Evolutionary conservation across 768 basidiomycete genomes (phyloP).

Genomic region (Lactifluus hygrophoroides): DNA sequence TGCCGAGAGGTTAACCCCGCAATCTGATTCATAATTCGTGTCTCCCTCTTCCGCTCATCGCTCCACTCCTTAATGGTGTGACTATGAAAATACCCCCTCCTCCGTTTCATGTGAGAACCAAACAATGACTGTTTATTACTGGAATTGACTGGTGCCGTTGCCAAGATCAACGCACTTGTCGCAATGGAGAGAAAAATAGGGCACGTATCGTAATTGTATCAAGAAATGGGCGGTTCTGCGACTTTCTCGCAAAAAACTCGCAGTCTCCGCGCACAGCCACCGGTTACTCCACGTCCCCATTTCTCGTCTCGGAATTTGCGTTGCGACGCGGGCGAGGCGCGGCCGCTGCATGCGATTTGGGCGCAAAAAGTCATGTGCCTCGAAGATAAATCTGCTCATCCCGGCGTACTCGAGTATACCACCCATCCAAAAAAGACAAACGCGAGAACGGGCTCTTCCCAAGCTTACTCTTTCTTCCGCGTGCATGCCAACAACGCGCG

Average conservation of each 20-base stretch:
- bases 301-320: not conserved
- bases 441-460: not conserved
- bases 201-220: not conserved
- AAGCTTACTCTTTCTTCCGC: not conserved
- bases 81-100: not conserved
- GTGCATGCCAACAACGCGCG: not conserved
- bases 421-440: not conserved
- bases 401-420: not conserved
- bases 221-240: not conserved
- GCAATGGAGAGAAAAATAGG: not conserved
- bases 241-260: not conserved
- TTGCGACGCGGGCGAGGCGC: not conserved
- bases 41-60: not conserved
- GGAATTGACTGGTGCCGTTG: not conserved
- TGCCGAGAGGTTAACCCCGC: not conserved
- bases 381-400: not conserved
- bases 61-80: not conserved
- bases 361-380: not conserved
- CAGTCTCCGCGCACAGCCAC: constrained; percentile 6
- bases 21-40: not conserved
- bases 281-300: not conserved
- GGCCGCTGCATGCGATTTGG: not conserved
- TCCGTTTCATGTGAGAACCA: not conserved
- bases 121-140: not conserved
- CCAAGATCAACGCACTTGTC: not conserved